Base-by-base conservation (phyloP, 2,329 filamentous ascomycete species). In the Fusarium brevicatenulatum region DNA sequence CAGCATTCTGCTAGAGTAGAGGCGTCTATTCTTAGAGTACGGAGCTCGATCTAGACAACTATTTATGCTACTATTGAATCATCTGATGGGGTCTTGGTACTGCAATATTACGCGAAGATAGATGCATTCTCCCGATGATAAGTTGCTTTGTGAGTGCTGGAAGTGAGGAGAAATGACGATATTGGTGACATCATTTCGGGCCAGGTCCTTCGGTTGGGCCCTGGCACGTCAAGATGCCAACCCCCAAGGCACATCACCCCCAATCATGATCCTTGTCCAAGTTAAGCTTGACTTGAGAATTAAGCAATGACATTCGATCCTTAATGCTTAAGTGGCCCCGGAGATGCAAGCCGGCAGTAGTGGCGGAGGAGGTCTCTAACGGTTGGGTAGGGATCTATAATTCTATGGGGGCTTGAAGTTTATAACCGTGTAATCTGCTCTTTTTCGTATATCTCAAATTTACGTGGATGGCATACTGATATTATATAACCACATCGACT, bases 151-250 rank as follows among this genome's bases (percentile, higher is more conserved):
- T 34, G 53, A 43, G 36, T 40, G 54, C 12, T 19, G 36, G 37
- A 21, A n/a, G 50, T 50, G 58, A 63, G 58, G 56, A 46, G 53
- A 44, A 28, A 68, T 71, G 71, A 73, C 70, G 70, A 57, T 66
- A n/a, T 70, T 39, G 9, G 67, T 78, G 76, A 78, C 76, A 77
- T 78, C 76, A 78, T 69, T 18, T 18, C 13, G 42, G 32, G 11
- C 47, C 18, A 42, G 23, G 39, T 34, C 19, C 18, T 59, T 50
- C 52, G 36, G 59, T 59, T 63, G 43, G 57, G 46, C 58, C 66
- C 36, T 64, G 49, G 54, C 36, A 68, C 69, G 64, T 62, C 60
- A 62, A 34, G 32, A 21, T 37, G 34, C 56, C 56, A 59, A 57
- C 23, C 63, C 47, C 37, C n/a, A 30, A 28, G 25, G 63, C 25